Base-by-base conservation (phyloP, 257 asterid genomes). In the Plantago ovata region DNA sequence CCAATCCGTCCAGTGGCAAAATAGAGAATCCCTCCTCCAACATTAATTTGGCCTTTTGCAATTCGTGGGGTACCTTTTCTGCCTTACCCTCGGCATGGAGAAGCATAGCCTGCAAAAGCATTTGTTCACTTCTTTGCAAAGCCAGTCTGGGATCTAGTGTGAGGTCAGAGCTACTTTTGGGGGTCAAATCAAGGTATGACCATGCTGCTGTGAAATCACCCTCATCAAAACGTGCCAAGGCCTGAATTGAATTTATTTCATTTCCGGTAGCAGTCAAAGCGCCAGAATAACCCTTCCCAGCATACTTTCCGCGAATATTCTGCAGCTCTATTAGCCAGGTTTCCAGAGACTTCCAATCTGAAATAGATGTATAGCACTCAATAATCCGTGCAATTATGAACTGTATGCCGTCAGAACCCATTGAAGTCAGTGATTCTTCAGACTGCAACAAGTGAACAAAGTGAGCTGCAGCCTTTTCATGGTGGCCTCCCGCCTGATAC, bases 31-130 rank as follows among this genome's bases (percentile, higher is more conserved):
- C 75, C 74, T 92, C 97, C 65, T 82, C 93, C 76, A 92, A 75
- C 95, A 93, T 79, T 64, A 70, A 63, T 73, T 78, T 86, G 72
- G 95, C 93, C 80, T 77, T 84, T 75, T 77, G 94, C 81, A 93
- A 76, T 56, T 80, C 94, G 67, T 70, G 77, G 65, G 95, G 64
- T 64, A 84, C 91, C 76, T 80, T 80, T 51, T 93, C 98, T 69
- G 68, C 66, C 75, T 80, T 86, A 71, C 94, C 89, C 81, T 85
- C 97, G 33, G 49, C 62, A 38, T 77, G 84, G 72, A 79, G 83
- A 77, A 92, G 95, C 96, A 92, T 84, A 43, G 95, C 98, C 78
- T 92, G 97, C 91, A 92, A 79, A 76, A 92, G 89, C 91, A 92
- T 86, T 65, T 92, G 98, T 65, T 92, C 98, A 49, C 98, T 92